A percentile compares a stretch with the other conserved stretches of the same genome.
Conservation (phyloP, 768 basidiomycete genomes). For the Tephrocybe sp. region DNA sequence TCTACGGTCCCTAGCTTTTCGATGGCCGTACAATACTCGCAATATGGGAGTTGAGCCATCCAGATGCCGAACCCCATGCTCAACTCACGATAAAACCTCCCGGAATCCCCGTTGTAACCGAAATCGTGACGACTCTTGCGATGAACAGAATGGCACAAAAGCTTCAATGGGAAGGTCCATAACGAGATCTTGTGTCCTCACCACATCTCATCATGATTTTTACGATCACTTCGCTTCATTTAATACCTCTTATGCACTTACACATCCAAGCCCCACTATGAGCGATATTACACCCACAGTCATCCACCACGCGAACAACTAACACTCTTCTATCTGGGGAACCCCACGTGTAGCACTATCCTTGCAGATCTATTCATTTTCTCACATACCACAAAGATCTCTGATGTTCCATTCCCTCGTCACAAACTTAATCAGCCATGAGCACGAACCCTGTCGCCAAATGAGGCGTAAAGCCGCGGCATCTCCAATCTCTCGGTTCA, state of each 20-base stretch:
- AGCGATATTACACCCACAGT: constrained; percentile 2
- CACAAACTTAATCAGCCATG: constrained; percentile 20
- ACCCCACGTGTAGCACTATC: constrained; percentile 20
- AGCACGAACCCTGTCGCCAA: constrained; percentile 8
- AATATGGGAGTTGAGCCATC: constrained; percentile 61
- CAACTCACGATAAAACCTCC: constrained; percentile 55
- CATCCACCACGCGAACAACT: constrained; percentile 2
- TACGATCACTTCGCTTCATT: constrained; percentile 12
- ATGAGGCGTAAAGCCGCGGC: constrained; percentile 18
- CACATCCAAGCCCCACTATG: constrained; percentile 9
- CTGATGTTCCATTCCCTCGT: constrained; percentile 11
- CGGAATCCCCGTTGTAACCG: constrained; percentile 65
- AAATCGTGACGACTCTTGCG: constrained; percentile 72
- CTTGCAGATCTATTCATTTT: constrained; percentile 18
- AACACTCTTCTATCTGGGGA: constrained; percentile 14
- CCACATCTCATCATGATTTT: neutral
- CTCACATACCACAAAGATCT: constrained; percentile 13
- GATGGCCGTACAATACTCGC: constrained; percentile 64
- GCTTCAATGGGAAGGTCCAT: constrained; percentile 46
- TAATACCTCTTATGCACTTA: constrained; percentile 14
- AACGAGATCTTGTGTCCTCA: neutral
- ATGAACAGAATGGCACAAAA: constrained; percentile 69
- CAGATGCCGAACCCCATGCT: constrained; percentile 57
- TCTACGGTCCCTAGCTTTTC: constrained; percentile 45
- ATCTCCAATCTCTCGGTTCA: neutral